Evolutionary conservation across 768 basidiomycete genomes (phyloP).

Genomic region (Neoboletus subvelutipes): DNA sequence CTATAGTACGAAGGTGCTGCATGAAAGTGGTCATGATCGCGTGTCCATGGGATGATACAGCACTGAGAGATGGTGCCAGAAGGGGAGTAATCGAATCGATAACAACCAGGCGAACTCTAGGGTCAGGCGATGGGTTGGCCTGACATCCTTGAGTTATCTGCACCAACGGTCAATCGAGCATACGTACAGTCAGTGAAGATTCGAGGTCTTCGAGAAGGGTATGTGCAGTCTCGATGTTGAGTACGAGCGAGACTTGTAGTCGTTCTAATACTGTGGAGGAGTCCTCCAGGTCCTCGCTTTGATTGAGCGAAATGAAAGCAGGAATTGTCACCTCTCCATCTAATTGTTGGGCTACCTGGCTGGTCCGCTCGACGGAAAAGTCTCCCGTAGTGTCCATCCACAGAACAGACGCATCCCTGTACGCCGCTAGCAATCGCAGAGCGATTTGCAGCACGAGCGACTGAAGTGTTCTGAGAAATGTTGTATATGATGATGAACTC

Average conservation of each 20-base stretch:
- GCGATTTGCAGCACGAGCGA: constrained; percentile 58
- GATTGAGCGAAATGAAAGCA: neutral
- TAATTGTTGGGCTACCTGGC: constrained; percentile 35
- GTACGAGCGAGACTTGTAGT: constrained; percentile 56
- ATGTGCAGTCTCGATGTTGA: constrained; percentile 56
- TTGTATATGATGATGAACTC: neutral
- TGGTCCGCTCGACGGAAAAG: constrained; percentile 54
- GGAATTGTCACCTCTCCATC: constrained; percentile 26
- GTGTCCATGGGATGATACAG: constrained; percentile 71
- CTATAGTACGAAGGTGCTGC: constrained; percentile 54
- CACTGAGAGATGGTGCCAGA: constrained; percentile 60
- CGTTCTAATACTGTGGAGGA: constrained; percentile 46
- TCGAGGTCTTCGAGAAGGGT: constrained; percentile 48
- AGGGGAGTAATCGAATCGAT: constrained; percentile 68
- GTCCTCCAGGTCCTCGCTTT: constrained; percentile 23
- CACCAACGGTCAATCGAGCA: neutral
- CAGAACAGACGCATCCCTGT: constrained; percentile 40
- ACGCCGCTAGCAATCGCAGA: constrained; percentile 47
- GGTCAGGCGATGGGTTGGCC: constrained; percentile 6
- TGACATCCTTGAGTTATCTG: constrained; percentile 7
- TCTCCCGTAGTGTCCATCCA: constrained; percentile 78
- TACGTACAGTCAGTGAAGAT: constrained; percentile 29
- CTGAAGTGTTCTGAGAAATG: constrained; percentile 40
- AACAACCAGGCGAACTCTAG: constrained; percentile 48
- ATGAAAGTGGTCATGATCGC: constrained; percentile 72